Base-by-base conservation (phyloP, 192 early-diverging fungal genomes). In the Backusella australiensis region DNA sequence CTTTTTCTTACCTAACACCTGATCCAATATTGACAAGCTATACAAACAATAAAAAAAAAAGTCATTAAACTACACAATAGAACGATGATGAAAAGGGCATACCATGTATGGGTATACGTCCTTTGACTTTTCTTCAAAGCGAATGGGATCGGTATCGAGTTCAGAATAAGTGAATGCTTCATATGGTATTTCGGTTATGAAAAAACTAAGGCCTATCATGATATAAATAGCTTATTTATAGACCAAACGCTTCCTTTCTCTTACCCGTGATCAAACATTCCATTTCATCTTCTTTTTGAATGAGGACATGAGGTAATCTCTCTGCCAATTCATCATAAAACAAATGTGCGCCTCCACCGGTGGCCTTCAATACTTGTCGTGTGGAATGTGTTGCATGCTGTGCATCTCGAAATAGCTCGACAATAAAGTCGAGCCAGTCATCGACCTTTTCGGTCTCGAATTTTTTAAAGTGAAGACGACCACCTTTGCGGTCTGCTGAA, bases 1-100 rank as follows among this genome's bases (percentile, higher is more conserved):
- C 32, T 39, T 23, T 39, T 23, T 17, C 73, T 67, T 76, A 76
- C 75, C 75, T 78, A 41, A 99, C 97, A 44, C 97, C 97, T 34
- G 96, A 97, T n/a, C 97, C 97, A 71, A 99, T 97, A 75, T 99
- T 99, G 34, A 98, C 96, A 75, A 98, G 87, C 91, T 92, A 32
- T 32, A 74, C 35, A 69, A 38, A 17, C 12, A 69, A 72, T 34
- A 36, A 46, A 42, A 23, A 23, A 23, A 53, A 39, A 32, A 71
- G 68, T 39, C 11, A 39, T 12, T 11, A 39, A 12, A 12, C 38
- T 32, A 3, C 9, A 39, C 38, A 39, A 39, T 39, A 39, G n/a
- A 95, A 36, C 94, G 92, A 77, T 94, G 83, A 86, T 34, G 87
- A 63, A 17, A 49, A 56, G 49, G 1, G 17, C 39, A 19, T 76